Evolutionary conservation across 2,329 filamentous ascomycete species (phyloP).

Genomic region (Amauroascus verrucosus): DNA sequence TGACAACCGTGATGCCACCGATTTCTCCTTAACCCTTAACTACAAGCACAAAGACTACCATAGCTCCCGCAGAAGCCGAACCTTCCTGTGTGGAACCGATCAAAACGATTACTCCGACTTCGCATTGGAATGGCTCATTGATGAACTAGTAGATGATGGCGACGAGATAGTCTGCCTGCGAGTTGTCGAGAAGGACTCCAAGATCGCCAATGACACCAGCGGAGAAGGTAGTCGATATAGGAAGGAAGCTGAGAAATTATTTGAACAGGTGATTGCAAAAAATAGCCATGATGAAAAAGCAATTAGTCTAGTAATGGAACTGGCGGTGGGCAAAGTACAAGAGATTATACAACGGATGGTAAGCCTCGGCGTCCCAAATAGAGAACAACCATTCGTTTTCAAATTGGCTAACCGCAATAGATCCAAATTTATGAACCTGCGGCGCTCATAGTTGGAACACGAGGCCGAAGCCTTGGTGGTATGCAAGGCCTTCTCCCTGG

Average conservation of each 20-base stretch:
- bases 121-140: conserved; percentile 82
- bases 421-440: conserved; percentile 87
- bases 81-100: conserved; percentile 83
- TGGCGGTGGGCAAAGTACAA: conserved; percentile 80
- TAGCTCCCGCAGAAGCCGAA: conserved; percentile 67
- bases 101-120: conserved; percentile 88
- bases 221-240: conserved; percentile 62
- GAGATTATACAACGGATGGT: conserved; percentile 86
- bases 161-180: conserved; percentile 87
- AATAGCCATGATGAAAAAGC: conserved; percentile 68
- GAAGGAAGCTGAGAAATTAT: conserved; percentile 61
- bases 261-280: conserved; percentile 66
- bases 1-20: conserved; percentile 53
- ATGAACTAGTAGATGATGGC: conserved; percentile 84
- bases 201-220: conserved; percentile 51
- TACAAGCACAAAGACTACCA: conserved; percentile 80
- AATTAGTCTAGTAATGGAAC: conserved; percentile 75
- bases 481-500: conserved; percentile 79
- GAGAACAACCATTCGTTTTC: background rate
- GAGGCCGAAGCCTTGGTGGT: conserved; percentile 71
- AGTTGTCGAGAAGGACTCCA: conserved; percentile 74
- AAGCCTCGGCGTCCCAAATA: conserved; percentile 23
- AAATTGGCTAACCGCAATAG: conserved; percentile 36
- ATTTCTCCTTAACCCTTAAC: conserved; percentile 71
- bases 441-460: conserved; percentile 81